Base-by-base conservation (phyloP, 2,329 filamentous ascomycete species). In the Talaromyces sp. region DNA sequence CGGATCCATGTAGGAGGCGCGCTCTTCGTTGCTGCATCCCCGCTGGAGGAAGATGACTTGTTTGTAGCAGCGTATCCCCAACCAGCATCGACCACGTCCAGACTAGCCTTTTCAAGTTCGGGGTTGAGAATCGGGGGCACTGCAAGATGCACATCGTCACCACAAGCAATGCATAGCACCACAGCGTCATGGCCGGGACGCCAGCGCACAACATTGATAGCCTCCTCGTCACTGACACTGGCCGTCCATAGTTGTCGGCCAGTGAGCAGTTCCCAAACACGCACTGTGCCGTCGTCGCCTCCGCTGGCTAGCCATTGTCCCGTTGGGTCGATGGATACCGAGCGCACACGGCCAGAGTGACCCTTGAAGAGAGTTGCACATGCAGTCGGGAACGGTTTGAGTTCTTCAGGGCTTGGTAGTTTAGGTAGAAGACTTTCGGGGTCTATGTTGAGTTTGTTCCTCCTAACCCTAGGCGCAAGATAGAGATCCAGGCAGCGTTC, bases 381-480 rank as follows among this genome's bases (percentile, higher is more conserved):
- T 9, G 91, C 86, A 0, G 93, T 96, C 14, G 95, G 95, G 82
- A 98, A 99, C 1, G 95, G 95, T 70, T 91, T 91, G 60, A 99
- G 82, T 70, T 99, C 93, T 69, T 96, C 91, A 0, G 95, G 93
- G 62, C 89, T 90, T 8, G 96, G 95, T 8, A 99, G 82, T 74
- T 97, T 97, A 13, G 95, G 93, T 38, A 99, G 83, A 56, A 99
- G 81, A 41, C 91, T 96, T 74, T 90, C 89, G 3, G 95, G 95
- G 69, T 99, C 95, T 70, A 99, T 98, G 77, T 98, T 96, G 70
- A 99, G 85, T 75, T 93, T 90, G 79, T 93, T 97, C 74, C 96
- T 89, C 62, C 93, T 87, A 60, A 99, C 87, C 70, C 95, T 85
- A 53, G 96, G 95, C 17, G 96, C 95, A 62, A 99, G 84, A 74